Base-by-base conservation (phyloP, 306 rosid species). In the Mimosa pudica region DNA sequence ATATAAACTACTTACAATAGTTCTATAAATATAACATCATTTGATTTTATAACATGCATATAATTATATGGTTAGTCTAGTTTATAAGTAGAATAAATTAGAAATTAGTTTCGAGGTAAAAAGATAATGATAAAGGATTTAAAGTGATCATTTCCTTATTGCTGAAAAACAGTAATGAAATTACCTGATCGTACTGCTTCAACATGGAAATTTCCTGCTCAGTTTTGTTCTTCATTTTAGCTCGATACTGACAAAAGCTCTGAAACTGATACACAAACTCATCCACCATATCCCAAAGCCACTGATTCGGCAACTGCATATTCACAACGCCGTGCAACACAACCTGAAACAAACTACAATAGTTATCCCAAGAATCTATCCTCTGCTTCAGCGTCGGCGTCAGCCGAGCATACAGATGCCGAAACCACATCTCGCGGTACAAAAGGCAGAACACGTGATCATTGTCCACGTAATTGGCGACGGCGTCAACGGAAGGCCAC, bases 221-320 rank as follows among this genome's bases (percentile, higher is more conserved):
- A 0, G 90, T 89, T 79, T 96, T 96, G 84, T 57, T 90, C 98
- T 96, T 96, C 94, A 96, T 89, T 82, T 96, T 96, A 4, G 99
- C 97, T 33, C 98, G 82, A 51, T 90, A 96, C 83, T 96, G 99
- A 45, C 99, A 96, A 71, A 96, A 96, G 86, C 94, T 96, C 93
- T 91, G 98, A 68, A 96, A 96, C 93, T 96, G 99, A 86, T 96
- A 93, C 8, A 93, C 99, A 57, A 96, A 96, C 84, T 96, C 99
- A 20, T 96, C 98, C 1, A 96, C 99, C 99, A 96, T 96, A 42
- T 96, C 99, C 99, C 99, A 96, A 7, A 96, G 84, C 99, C 99
- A 96, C 84, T 93, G 98, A 63, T 96, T 96, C 10, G 99, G 99
- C 4, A 96, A 88, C 84, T 96, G 99, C 99, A 96, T 96, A 66